Evolutionary conservation across 2,329 filamentous ascomycete species (phyloP).

Genomic region (Fusarium dimerum): DNA sequence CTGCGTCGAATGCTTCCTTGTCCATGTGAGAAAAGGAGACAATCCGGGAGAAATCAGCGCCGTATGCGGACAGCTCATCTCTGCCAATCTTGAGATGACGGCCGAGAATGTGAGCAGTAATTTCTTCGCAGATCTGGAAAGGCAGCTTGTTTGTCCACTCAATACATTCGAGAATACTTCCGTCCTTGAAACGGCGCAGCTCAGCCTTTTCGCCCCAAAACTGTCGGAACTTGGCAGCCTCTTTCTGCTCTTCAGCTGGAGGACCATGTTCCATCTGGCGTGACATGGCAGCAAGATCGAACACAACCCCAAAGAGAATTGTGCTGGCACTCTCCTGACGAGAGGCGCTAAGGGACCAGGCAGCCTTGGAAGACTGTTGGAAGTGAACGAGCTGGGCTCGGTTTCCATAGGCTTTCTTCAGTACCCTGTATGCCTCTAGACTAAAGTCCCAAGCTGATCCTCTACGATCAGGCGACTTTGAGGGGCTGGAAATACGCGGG

Average conservation of each 20-base stretch:
- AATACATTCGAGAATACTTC: constrained; percentile 88
- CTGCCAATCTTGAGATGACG: constrained; percentile 66
- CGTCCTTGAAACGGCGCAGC: constrained; percentile 90
- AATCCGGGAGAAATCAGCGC: constrained; percentile 51
- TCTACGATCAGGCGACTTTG: constrained; percentile 40
- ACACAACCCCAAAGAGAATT: constrained; percentile 67
- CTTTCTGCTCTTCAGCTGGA: constrained; percentile 79
- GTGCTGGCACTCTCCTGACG: constrained; percentile 29
- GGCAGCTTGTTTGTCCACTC: constrained; percentile 73
- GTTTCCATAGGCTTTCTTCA: constrained; percentile 74
- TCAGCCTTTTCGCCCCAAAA: constrained; percentile 98
- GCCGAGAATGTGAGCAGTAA: constrained; percentile 69
- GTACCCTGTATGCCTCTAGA: constrained; percentile 60
- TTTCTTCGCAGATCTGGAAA: constrained; percentile 74
- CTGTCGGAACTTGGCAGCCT: constrained; percentile 76
- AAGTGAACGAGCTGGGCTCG: constrained; percentile 70
- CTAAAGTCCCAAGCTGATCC: constrained; percentile 49
- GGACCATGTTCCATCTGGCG: constrained; percentile 88
- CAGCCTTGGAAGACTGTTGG: constrained; percentile 36
- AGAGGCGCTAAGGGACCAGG: constrained; percentile 32
- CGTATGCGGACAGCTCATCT: constrained; percentile 53
- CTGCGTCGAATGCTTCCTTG: constrained; percentile 63
- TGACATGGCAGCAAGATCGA: constrained; percentile 70
- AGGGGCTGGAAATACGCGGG: constrained; percentile 28
- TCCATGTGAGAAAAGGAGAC: constrained; percentile 50